Evolutionary conservation across 352 stramenopile genomes (phyloP), one percentile per base, ranked within the genome.

Genomic region (Thraustochytrium striatum): DNA sequence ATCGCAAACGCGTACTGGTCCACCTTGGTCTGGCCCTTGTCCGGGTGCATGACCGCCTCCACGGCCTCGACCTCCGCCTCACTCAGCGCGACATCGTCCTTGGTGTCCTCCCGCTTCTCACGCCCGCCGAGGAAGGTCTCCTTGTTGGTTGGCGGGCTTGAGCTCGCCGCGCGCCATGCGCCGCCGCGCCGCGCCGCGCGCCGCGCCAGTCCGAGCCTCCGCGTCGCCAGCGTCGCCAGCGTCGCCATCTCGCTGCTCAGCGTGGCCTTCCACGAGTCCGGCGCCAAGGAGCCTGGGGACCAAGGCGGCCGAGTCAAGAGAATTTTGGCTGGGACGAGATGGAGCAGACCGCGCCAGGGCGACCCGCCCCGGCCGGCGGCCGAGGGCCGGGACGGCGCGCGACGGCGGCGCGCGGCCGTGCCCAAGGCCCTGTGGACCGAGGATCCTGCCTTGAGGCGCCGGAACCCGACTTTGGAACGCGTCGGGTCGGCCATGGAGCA

Each of bases 1-100:
- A 75, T 75, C 13, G 65, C 65, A 25, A 62, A 75, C 33, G 65
- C 39, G 65, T 75, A 30, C 21, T 9, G 32, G 50, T 75, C 65
- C 11, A 75, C 39, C 33, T 28, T 50, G 65, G 65, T 75, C 65
- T 75, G 65, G 44, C 65, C 65, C 65, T 62, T 75, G 65, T 75
- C 65, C 41, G 65, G 65, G 30, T 75, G 65, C 32, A 75, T 38
- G 25, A 75, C 25, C 47, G 16, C 25, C 47, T 55, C 47, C 47
- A 55, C 21, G 11, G 11, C 13, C 21, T 62, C 52, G 28, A 61
- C 11, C 36, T 75, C 65, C 25, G 25, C 65, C 65, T 72, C n/a
- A 0, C 41, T 75, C 19, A 75, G 16, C 65, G 65, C 32, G n/a
- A 55, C 59, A 5, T 33, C 35, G 59, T 70, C 41, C 21, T 55